Evolutionary conservation across 1,139 yeast species (phyloP).

Genomic region (Pichia sp.): DNA sequence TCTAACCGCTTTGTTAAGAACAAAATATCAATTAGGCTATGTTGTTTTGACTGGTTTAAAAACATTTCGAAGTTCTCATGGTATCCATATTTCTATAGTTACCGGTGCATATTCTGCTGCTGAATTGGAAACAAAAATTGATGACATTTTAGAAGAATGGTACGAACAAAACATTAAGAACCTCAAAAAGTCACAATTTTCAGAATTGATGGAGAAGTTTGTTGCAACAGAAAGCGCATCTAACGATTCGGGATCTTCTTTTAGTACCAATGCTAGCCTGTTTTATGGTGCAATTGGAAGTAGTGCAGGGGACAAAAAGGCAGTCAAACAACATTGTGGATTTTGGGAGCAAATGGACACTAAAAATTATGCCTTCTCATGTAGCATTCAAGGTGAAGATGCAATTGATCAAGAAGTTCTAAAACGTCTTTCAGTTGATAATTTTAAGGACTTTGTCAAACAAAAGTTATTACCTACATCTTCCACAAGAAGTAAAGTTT

Average conservation of each 20-base stretch:
- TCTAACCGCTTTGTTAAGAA: conserved; percentile 41
- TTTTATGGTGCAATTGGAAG: conserved; percentile 32
- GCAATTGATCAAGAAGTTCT: conserved; percentile 29
- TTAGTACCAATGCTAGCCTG: conserved; percentile 33
- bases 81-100: conserved; percentile 47
- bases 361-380: conserved; percentile 33
- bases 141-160: conserved; percentile 38
- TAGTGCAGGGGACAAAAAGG: conserved; percentile 22
- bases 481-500: conserved; percentile 31
- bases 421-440: conserved; percentile 24
- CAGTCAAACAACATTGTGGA: conserved; percentile 36
- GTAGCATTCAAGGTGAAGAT: conserved; percentile 31
- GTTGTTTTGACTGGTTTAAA: conserved; percentile 48
- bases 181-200: conserved; percentile 27
- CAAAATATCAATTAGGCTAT: conserved; percentile 52
- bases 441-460: conserved; percentile 32
- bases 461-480: conserved; percentile 35
- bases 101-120: conserved; percentile 36
- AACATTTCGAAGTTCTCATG: conserved; percentile 43
- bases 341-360: conserved; percentile 44
- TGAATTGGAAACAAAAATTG: conserved; percentile 37
- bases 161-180: conserved; percentile 24
- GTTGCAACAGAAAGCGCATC: conserved; percentile 24
- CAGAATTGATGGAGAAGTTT: conserved; percentile 33
- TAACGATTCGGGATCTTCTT: conserved; percentile 19